Percentiles rank a stretch among this genome's conserved stretches.
These are phyloP conservation scores for Truncatella angustata DNA, from an alignment of 2,329 filamentous ascomycete genomes.

Conservation along the genomic window DNA sequence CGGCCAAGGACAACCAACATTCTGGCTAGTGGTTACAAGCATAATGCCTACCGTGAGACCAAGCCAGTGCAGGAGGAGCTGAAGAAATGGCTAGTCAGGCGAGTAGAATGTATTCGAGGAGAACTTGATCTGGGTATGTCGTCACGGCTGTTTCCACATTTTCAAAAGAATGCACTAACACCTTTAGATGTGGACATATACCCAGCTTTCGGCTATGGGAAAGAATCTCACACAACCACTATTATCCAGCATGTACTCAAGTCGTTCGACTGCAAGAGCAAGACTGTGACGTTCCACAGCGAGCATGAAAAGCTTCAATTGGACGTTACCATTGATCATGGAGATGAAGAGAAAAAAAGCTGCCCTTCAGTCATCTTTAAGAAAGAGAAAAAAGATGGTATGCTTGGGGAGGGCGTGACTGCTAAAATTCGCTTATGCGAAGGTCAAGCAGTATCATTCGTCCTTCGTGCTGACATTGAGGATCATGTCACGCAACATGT, in stretches of 20 bases:
- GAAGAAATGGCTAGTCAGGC: constrained; percentile 68
- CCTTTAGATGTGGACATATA: constrained; percentile 64
- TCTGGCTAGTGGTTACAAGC: constrained; percentile 43
- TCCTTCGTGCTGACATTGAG: constrained; percentile 61
- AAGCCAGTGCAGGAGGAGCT: constrained; percentile 57
- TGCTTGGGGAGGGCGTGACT: constrained; percentile 62
- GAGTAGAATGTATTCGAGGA: constrained; percentile 72
- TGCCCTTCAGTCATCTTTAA: constrained; percentile 55
- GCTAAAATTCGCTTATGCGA: constrained; percentile 60
- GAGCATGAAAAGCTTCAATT: constrained; percentile 60
- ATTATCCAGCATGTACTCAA: constrained; percentile 45
- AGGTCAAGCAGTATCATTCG: constrained; percentile 67
- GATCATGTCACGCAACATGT: constrained; percentile 58
- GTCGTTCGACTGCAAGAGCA: constrained; percentile 44
- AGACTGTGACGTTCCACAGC: constrained; percentile 63
- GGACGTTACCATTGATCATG: constrained; percentile 64
- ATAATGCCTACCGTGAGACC: constrained; percentile 53
- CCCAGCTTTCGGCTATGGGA: constrained; percentile 70
- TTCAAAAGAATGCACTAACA: background rate
- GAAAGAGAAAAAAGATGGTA: constrained; percentile 48
- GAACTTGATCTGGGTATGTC: constrained; percentile 54
- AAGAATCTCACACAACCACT: constrained; percentile 58
- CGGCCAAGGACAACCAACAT: constrained; percentile 60
- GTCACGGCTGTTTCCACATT: too few relatives aligned
- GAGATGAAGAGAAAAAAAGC: constrained; percentile 42